Base-by-base conservation (phyloP, 2,329 filamentous ascomycete genomes). In the Nothophaeocryptopus gaeumannii region DNA sequence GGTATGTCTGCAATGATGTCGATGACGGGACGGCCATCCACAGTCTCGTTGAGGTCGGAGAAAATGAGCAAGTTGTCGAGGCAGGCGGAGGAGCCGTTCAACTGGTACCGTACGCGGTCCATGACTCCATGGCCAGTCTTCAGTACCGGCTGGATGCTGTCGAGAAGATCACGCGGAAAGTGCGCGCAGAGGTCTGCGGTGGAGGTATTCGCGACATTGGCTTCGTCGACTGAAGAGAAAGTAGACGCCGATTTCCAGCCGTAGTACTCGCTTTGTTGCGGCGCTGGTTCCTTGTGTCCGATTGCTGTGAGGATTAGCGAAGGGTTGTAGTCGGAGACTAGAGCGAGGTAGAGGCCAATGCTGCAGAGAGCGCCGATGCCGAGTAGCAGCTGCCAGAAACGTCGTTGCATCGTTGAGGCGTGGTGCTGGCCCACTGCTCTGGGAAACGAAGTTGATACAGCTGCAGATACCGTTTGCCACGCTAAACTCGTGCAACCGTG, bases 41-140 rank as follows among this genome's bases (percentile, higher is more conserved):
- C 54, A 4, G 67, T 56, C 45, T 75, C 71, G 46, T 74, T 71
- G 11, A 73, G 67, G 57, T 80, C 77, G 40, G 76, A 78, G 54
- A 76, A 72, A 49, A 79, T 67, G 30, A 78, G 67, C 12, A 78
- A 63, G 53, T 66, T 65, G 29, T 61, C 56, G 20, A 80, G 75
- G 62, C 74, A 81, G 14, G 76, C 75, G 39, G 79, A 79, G 31
- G 78, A 74, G 55, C 74, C 79, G 36, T 72, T 64, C 39, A 82
- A 66, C 45, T 80, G 78, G 3, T 76, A 72, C 26, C 74, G 67
- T 15, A 72, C 56, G 45, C 71, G 70, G 36, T 72, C 66, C 5
- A 64, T 59, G 45, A 78, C 76, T 49, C 70, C 72, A 45, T 73
- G 71, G 41, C 77, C 75, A 39, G 74, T 76, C 60, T 78, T 78